Evolutionary conservation across 768 basidiomycete genomes (phyloP).

Genomic region (Tylopilus rubrobrunneus): DNA sequence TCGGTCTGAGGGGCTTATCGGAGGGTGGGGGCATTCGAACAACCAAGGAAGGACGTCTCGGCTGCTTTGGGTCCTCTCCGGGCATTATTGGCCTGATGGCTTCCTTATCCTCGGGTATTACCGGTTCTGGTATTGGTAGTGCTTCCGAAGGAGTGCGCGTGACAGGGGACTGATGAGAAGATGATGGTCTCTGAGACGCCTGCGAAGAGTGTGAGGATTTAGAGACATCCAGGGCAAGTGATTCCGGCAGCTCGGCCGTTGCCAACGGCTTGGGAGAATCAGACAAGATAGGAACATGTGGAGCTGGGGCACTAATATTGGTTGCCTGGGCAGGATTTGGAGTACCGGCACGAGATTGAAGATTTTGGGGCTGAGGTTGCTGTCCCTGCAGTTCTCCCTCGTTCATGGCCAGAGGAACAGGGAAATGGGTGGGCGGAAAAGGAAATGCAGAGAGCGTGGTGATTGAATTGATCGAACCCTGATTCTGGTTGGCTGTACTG

Average conservation of each 20-base stretch:
- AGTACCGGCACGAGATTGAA: conserved; percentile 19
- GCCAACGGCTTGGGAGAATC: conserved; percentile 22
- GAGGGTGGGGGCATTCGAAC: conserved; percentile 13
- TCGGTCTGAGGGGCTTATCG: conserved; percentile 15
- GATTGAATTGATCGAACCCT: conserved; percentile 43
- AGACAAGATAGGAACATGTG: conserved; percentile 7
- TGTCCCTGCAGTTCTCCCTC: conserved; percentile 27
- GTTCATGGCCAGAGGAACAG: conserved; percentile 45
- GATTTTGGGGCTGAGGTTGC: conserved; percentile 21
- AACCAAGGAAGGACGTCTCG: conserved; percentile 23
- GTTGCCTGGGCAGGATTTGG: conserved; percentile 11
- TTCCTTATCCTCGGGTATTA: not conserved
- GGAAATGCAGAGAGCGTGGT: conserved; percentile 73
- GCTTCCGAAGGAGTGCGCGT: not conserved
- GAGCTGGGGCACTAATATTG: not conserved
- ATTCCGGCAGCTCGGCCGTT: conserved; percentile 4
- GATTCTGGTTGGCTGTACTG: conserved; percentile 13
- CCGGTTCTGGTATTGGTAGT: not conserved
- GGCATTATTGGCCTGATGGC: not conserved
- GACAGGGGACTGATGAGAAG: conserved; percentile 4
- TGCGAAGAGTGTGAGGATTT: conserved; percentile 7
- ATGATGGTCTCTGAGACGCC: conserved; percentile 1
- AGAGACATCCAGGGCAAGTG: not conserved
- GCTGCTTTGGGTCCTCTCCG: conserved; percentile 7
- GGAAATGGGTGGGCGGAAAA: conserved; percentile 67